A percentile compares a stretch with the other conserved stretches of the same genome.
These are phyloP conservation scores for Aspergillus candidus DNA, from an alignment of 2,329 filamentous ascomycete species.

Conservation along the genomic window DNA sequence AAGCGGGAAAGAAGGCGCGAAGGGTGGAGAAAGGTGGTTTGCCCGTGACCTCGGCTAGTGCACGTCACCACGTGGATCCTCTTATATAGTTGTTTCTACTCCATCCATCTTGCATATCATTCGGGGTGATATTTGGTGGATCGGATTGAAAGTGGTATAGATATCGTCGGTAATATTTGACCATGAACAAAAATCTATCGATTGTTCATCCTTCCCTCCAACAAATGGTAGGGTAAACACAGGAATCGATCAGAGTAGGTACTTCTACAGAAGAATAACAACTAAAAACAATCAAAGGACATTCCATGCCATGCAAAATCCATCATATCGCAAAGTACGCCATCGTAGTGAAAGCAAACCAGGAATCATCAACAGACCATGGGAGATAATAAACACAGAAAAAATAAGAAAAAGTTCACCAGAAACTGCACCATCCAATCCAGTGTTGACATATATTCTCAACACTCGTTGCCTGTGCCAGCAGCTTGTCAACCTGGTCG, in stretches of 20 bases:
- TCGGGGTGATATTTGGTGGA: not conserved
- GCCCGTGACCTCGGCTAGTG: conserved; percentile 19
- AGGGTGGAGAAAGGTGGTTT: not conserved
- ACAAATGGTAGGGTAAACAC: not conserved
- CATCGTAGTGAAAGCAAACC: conserved; percentile 6
- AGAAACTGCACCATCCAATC: conserved; percentile 98
- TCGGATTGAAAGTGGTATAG: not conserved
- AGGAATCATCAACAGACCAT: conserved; percentile 11
- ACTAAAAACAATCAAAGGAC: conserved; percentile 6
- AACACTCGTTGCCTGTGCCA: conserved; percentile 90
- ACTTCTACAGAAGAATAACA: conserved; percentile 7
- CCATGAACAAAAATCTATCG: conserved; percentile 3
- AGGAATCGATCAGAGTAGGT: conserved; percentile 1
- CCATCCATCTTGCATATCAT: not conserved
- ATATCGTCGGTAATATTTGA: not conserved
- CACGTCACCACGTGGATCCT: too few relatives aligned
- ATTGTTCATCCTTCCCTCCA: not conserved
- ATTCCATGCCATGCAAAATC: conserved; percentile 18
- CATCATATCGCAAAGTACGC: conserved; percentile 23
- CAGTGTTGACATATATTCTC: conserved; percentile 99
- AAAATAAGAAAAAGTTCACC: conserved; percentile 49
- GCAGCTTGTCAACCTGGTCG: conserved; percentile 87
- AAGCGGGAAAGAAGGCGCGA: not conserved
- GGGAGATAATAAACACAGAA: conserved; percentile 9
- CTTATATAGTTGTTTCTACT: conserved; percentile 1